phyloP scores from a whole-genome alignment of 2,329 filamentous ascomycete genomes.

The Fusarium decemcellulare region DNA sequence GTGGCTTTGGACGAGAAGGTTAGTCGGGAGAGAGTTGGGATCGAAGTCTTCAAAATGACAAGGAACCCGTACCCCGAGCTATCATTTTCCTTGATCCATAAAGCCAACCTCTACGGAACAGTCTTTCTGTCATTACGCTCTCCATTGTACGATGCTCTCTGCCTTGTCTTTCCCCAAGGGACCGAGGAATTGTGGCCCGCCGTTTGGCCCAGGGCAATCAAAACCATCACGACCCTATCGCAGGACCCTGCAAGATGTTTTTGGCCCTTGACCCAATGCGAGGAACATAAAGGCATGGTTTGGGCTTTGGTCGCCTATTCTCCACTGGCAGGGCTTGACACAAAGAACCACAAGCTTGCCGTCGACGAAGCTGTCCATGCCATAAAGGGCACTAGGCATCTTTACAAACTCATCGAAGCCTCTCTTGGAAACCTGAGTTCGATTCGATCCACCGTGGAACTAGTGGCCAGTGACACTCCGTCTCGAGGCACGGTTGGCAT shows the following conservation, averaged over 20 bases:
- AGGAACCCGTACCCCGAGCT: background rate
- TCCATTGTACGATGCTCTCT: background rate
- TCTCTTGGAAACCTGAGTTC: background rate
- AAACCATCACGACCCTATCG: background rate
- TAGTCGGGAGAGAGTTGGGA: background rate
- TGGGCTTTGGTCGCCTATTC: background rate
- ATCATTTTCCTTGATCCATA: background rate
- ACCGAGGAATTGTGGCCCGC: background rate
- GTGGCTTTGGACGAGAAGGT: background rate
- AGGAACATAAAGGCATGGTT: background rate
- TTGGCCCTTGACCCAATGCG: background rate
- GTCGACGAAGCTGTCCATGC: background rate
- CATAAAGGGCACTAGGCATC: background rate
- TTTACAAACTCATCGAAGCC: background rate
- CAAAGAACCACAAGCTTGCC: background rate
- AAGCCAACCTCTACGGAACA: background rate
- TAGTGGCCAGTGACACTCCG: background rate
- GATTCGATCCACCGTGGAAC: background rate
- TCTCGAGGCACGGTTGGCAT: background rate
- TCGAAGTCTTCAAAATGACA: conserved; percentile 2
- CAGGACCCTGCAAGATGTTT: background rate
- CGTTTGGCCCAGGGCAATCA: background rate
- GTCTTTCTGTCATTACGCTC: background rate
- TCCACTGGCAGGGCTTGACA: background rate
- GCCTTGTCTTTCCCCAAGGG: background rate